These are phyloP conservation scores for Trichoderma reesei DNA, from an alignment of 495 filamentous ascomycete genomes.

Conservation along the genomic window DNA sequence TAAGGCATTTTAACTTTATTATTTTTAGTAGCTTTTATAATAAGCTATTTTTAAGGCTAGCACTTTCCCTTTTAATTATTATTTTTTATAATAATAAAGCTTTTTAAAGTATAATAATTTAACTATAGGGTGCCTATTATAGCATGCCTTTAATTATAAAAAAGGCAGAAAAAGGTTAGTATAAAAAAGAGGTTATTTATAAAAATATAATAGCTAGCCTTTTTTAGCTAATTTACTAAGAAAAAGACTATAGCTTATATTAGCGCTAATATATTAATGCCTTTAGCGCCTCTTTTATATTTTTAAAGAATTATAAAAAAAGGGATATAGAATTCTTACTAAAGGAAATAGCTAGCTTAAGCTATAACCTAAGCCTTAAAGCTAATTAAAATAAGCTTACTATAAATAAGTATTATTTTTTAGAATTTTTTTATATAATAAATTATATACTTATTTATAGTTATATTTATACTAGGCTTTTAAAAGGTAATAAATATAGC, in stretches of 20 bases:
- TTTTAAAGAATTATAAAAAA: background rate
- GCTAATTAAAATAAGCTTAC: background rate
- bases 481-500: background rate
- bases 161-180: background rate
- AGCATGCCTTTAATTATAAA: background rate
- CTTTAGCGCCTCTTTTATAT: background rate
- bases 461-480: background rate
- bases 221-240: background rate
- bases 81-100: background rate
- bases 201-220: background rate
- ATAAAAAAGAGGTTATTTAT: background rate
- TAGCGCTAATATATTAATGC: background rate
- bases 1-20: background rate
- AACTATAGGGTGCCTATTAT: background rate
- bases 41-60: background rate
- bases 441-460: background rate
- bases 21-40: background rate
- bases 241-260: background rate
- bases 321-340: background rate
- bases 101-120: background rate
- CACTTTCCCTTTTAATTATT: background rate
- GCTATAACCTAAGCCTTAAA: background rate
- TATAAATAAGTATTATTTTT: background rate
- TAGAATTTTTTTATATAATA: background rate
- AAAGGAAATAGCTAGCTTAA: background rate